Conservation (phyloP, 2,329 filamentous ascomycete species). For the Zasmidium cellare region DNA sequence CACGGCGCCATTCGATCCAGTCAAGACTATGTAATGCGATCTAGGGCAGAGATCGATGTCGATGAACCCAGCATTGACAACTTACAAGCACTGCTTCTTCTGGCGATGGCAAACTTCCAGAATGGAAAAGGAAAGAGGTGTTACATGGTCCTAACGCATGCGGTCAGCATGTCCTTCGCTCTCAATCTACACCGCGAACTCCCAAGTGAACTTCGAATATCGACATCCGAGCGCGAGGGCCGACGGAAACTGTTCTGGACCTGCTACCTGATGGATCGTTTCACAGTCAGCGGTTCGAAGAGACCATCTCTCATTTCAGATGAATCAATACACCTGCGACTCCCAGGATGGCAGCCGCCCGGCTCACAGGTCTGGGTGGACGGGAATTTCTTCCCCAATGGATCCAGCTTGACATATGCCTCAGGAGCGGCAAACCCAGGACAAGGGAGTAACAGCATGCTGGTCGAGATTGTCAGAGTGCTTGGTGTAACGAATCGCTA, state of each 20-base stretch:
- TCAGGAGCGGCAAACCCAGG: constrained; percentile 58
- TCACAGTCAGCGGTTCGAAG: constrained; percentile 77
- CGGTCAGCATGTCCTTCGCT: constrained; percentile 79
- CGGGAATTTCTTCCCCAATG: constrained; percentile 77
- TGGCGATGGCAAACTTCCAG: constrained; percentile 74
- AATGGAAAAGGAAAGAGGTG: constrained; percentile 79
- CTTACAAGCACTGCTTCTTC: constrained; percentile 68
- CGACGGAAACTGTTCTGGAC: constrained; percentile 84
- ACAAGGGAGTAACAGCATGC: constrained; percentile 74
- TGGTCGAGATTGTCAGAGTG: constrained; percentile 82
- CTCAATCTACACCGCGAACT: constrained; percentile 78
- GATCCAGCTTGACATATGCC: constrained; percentile 63
- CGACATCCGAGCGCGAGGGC: constrained; percentile 71
- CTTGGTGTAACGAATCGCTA: constrained; percentile 82
- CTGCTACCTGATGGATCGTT: constrained; percentile 84
- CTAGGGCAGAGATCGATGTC: constrained; percentile 70
- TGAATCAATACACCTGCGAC: constrained; percentile 70
- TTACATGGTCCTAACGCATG: constrained; percentile 80
- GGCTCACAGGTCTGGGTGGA: constrained; percentile 64
- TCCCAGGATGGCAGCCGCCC: constrained; percentile 72
- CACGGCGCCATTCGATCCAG: constrained; percentile 67
- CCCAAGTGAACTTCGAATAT: constrained; percentile 61
- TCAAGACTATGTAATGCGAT: constrained; percentile 70
- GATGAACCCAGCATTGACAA: constrained; percentile 80
- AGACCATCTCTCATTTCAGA: constrained; percentile 78